Base-by-base conservation (phyloP, 2,329 filamentous ascomycete species). In the Sporothrix curviconia region DNA sequence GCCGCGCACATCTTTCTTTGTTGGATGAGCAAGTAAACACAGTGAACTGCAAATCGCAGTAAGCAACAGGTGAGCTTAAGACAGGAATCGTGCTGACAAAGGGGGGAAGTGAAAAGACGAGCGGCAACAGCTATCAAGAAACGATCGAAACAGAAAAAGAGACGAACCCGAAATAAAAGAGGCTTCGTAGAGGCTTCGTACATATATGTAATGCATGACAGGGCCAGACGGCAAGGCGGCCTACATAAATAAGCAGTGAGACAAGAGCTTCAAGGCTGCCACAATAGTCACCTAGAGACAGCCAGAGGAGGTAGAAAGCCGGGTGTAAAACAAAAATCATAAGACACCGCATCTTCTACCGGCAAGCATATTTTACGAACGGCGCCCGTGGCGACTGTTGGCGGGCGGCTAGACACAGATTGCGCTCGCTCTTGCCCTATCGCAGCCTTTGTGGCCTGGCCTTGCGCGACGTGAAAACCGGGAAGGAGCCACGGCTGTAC, bases 401-500 rank as follows among this genome's bases (percentile, higher is more conserved):
- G 32, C 19, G 24, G 5, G 19, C 46, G 37, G 32, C 39, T 19
- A 19, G 49, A 52, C 15, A 42, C 50, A 32, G 50, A 28, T 40
- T 34, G 34, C 25, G 37, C 24, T 53, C 36, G 34, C 14, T 42
- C n/a, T n/a, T 42, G 9, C 25, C 50, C 50, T 37, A 32, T 17
- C n/a, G 36, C 14, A 19, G 32, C 46, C n/a, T 34, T 32, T 54
- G 37, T 37, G 25, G 25, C 25, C 17, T 17, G 39, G 25, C 17
- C 40, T 44, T 57, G 55, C 49, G 22, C 47, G 14, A 57, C 55
- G 24, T 46, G 47, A 52, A 46, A 57, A 57, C 55, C 30, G 57
- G 42, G 44, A 55, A 43, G 22, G 51, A 36, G 40, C 52, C 12
- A 24, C 28, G 47, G 46, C 30, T 50, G 46, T 50, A 50, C n/a